Base-by-base conservation (phyloP, 2,329 filamentous ascomycete species). In the Fusarium sp. region DNA sequence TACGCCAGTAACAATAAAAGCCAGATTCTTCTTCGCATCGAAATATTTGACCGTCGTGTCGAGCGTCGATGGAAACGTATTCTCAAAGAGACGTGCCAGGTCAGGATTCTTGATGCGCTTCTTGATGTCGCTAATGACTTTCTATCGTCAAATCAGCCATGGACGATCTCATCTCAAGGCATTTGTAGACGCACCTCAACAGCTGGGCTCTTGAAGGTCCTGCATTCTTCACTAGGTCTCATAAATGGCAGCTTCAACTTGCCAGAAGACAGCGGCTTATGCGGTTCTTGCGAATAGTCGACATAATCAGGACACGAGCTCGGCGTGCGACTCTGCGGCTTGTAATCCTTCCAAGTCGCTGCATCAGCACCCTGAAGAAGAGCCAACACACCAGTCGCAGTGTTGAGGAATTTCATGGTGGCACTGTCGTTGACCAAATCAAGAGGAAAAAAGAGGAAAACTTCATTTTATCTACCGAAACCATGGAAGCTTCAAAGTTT, bases 31-130 rank as follows among this genome's bases (percentile, higher is more conserved):
- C n/a, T 30, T 28, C 0, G 62, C 26, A 4, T 71, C 68, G 5
- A 71, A 71, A 12, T 71, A 71, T 26, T 71, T 71, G 12, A 71
- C 68, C 1, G 68, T 71, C 11, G 68, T 71, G 6, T 71, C 68
- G 3, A 71, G 62, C 0, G 68, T 71, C 1, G 68, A 71, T 1
- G 68, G 68, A 3, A 71, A 71, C 0, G 68, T n/a, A 6, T 71
- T 71, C n/a, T 71, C 68, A 14, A 71, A 71, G 2, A 71, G 53
- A 35, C 68, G 68, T 9, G 56, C 68, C 5, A 71, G 45, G 12
- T 71, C 68, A 0, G 68, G 67, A 6, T 71, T 66, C 3, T 68
- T 71, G 30, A 48, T 58, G 3, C 68, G 68, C 14, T 67, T 39
- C 16, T 71, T 71, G 15, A 71, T 68, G 4, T 71, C 68, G 4